Evolutionary conservation across 2,329 filamentous ascomycete genomes (phyloP).

Genomic region (Fusarium neocosmosporiellum): DNA sequence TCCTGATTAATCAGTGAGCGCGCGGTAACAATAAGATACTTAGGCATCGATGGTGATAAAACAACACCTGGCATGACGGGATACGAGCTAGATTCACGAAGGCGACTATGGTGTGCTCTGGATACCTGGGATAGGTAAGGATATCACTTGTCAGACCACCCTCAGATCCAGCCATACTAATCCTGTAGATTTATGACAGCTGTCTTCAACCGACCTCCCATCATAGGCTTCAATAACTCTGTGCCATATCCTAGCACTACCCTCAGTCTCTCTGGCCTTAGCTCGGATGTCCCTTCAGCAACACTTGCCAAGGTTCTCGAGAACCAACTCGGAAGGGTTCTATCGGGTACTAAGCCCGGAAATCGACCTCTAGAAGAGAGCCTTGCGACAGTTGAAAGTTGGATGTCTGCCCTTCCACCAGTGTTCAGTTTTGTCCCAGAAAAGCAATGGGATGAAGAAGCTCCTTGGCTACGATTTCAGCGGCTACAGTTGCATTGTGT

Average conservation of each 20-base stretch:
- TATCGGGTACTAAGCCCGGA: not conserved
- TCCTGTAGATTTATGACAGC: not conserved
- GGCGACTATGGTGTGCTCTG: not conserved
- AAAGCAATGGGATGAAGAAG: not conserved
- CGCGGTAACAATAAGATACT: not conserved
- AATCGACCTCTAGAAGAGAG: not conserved
- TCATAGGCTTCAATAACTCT: not conserved
- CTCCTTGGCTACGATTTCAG: not conserved
- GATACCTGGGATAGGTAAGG: not conserved
- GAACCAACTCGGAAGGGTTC: not conserved
- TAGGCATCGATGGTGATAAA: not conserved
- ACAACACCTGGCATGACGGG: not conserved
- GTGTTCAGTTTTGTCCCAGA: not conserved
- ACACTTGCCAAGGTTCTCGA: not conserved
- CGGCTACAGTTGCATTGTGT: not conserved
- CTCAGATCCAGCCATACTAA: not conserved
- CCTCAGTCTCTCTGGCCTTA: not conserved
- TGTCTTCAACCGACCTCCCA: not conserved
- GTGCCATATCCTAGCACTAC: not conserved
- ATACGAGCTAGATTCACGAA: not conserved
- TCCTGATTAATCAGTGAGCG: not conserved
- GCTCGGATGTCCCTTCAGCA: not conserved
- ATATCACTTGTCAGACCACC: not conserved
- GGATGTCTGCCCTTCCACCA: not conserved
- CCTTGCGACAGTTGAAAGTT: not conserved